Conservation (phyloP, 1,139 yeast species). For the Petasospora fabianii region DNA sequence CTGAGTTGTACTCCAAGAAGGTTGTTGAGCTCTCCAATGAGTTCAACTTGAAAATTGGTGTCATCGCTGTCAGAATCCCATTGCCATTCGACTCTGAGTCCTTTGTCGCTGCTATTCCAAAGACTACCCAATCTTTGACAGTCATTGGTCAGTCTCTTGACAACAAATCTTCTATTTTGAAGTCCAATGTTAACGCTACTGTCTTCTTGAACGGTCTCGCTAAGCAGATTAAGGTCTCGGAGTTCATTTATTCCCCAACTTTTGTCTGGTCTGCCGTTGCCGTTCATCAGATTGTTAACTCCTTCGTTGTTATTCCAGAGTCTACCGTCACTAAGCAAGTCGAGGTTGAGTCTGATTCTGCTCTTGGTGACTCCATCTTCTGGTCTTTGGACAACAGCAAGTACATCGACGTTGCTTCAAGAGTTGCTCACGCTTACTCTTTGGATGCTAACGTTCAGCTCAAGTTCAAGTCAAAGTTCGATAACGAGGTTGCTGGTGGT, state of each 20-base stretch:
- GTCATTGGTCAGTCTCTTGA: conserved; percentile 56
- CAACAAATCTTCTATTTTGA: conserved; percentile 44
- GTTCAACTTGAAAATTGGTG: conserved; percentile 47
- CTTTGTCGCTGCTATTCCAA: conserved; percentile 58
- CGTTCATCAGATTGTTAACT: conserved; percentile 44
- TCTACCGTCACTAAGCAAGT: not conserved
- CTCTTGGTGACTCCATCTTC: conserved; percentile 48
- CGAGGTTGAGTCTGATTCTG: not conserved
- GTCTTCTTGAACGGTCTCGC: conserved; percentile 50
- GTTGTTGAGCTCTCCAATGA: conserved; percentile 34
- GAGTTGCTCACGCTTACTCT: conserved; percentile 69
- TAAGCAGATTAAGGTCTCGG: conserved; percentile 39
- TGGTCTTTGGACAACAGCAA: conserved; percentile 68
- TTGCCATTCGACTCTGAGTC: conserved; percentile 66
- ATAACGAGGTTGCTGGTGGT: conserved; percentile 72
- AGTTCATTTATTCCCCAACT: conserved; percentile 47
- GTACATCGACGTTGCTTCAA: conserved; percentile 54
- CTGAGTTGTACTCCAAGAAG: conserved; percentile 48
- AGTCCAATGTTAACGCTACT: conserved; percentile 71
- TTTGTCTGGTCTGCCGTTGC: conserved; percentile 59
- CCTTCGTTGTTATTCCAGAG: conserved; percentile 41
- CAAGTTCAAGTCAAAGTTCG: conserved; percentile 61
- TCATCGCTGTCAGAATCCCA: conserved; percentile 72
- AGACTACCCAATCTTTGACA: conserved; percentile 54
- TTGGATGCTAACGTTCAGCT: conserved; percentile 49